phyloP scores from a whole-genome alignment of 1,284 basidiomycete genomes.

The Phenoliferia sp. region DNA sequence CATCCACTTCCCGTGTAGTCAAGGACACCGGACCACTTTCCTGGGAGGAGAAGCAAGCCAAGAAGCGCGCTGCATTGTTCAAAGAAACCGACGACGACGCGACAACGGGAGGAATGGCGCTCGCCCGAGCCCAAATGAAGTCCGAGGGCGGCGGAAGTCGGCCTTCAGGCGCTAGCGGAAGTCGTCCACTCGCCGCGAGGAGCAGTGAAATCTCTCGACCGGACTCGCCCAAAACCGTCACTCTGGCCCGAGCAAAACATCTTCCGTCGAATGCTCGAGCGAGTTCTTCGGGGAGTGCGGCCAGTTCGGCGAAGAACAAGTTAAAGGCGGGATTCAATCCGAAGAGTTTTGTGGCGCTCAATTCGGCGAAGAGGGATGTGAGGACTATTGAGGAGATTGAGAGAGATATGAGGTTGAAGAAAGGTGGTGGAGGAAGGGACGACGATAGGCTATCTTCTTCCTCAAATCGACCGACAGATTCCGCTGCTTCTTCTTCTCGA shows the following conservation, averaged over 20 bases:
- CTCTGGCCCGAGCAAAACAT: constrained; percentile 1
- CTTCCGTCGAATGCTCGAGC: too few species aligned
- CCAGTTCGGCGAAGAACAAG: constrained; percentile 21
- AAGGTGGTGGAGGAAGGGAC: not conserved
- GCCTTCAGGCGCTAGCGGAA: not conserved
- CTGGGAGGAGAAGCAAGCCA: constrained; percentile 18
- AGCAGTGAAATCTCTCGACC: not conserved
- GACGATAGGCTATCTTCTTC: not conserved
- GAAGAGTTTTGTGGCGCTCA: constrained; percentile 20
- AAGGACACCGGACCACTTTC: constrained; percentile 11
- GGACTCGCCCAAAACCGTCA: not conserved
- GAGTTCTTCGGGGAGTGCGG: not conserved
- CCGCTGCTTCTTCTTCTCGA: not conserved
- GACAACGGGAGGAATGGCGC: constrained; percentile 23
- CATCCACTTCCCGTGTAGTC: constrained; percentile 3
- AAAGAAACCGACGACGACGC: constrained; percentile 17
- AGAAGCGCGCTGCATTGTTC: constrained; percentile 20
- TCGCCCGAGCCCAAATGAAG: constrained; percentile 11
- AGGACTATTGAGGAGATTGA: constrained; percentile 38
- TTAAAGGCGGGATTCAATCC: constrained; percentile 28
- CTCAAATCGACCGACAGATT: not conserved
- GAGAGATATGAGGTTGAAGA: constrained; percentile 28
- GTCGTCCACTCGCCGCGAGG: not conserved
- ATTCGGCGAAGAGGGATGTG: constrained; percentile 32
- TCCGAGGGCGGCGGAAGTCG: not conserved